Conservation (phyloP, 257 asterid genomes). For the Solanum paucissectum region DNA sequence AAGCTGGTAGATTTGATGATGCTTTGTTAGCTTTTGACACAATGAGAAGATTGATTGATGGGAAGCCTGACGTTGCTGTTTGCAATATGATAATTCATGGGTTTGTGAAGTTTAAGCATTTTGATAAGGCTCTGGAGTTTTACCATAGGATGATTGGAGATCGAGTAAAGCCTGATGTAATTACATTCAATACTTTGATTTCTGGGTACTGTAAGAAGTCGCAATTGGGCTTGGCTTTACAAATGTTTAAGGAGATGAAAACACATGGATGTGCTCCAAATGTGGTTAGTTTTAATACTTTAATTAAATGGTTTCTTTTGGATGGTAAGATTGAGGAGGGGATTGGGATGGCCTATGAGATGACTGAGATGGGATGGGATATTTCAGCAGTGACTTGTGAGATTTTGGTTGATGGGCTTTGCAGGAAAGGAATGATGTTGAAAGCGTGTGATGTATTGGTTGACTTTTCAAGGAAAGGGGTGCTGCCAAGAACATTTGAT, state of each 20-base stretch:
- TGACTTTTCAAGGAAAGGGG: slow-evolving; percentile 44
- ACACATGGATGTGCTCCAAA: slow-evolving; percentile 71
- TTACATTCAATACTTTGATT: slow-evolving; percentile 70
- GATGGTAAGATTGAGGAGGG: slow-evolving; percentile 67
- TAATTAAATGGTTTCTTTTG: slow-evolving; percentile 66
- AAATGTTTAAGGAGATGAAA: slow-evolving; percentile 77
- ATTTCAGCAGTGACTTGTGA: slow-evolving; percentile 68
- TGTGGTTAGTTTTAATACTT: slow-evolving; percentile 81
- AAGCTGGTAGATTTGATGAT: slow-evolving; percentile 48
- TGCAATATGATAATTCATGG: slow-evolving; percentile 73
- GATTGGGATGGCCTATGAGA: slow-evolving; percentile 70
- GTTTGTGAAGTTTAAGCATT: slow-evolving; percentile 44
- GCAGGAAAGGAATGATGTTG: slow-evolving; percentile 40
- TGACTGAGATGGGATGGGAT: slow-evolving; percentile 68
- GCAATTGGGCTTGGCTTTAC: slow-evolving; percentile 47
- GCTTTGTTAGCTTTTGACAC: slow-evolving; percentile 56
- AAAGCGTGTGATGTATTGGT: slow-evolving; percentile 54
- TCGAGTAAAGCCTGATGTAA: slow-evolving; percentile 55
- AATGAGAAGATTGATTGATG: slow-evolving; percentile 70
- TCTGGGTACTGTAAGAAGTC: slow-evolving; percentile 58
- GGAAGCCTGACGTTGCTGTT: slow-evolving; percentile 49
- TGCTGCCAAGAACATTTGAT: slow-evolving; percentile 52
- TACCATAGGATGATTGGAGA: slow-evolving; percentile 58
- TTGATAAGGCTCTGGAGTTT: slow-evolving; percentile 44
- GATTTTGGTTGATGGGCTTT: slow-evolving; percentile 62